A percentile compares a stretch with the other conserved stretches of the same genome.
Evolutionary conservation across 768 basidiomycete species (phyloP).

Genomic region (Russula vinacea): DNA sequence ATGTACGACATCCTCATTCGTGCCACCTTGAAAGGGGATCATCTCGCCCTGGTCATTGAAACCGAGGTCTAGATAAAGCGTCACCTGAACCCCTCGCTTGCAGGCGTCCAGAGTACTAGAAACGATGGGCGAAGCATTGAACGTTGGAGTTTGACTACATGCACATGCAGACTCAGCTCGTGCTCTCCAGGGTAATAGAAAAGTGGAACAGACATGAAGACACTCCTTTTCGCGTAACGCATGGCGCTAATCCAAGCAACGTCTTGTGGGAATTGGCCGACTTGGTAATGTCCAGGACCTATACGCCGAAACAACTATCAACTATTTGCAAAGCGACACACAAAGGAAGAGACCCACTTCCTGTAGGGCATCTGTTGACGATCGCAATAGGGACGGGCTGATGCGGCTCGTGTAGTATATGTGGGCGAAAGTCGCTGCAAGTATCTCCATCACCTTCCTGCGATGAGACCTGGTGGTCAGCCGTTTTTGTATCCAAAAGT

Average conservation of each 20-base stretch:
- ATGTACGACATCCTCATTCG: slow-evolving; percentile 64
- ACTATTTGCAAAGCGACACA: background rate
- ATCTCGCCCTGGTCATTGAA: slow-evolving; percentile 54
- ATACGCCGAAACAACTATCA: background rate
- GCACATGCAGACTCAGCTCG: background rate
- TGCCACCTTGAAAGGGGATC: slow-evolving; percentile 62
- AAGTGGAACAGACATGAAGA: slow-evolving; percentile 54
- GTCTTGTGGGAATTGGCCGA: slow-evolving; percentile 56
- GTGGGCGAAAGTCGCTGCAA: slow-evolving; percentile 58
- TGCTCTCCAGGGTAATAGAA: background rate
- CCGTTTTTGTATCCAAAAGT: background rate
- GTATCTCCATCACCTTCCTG: slow-evolving; percentile 28
- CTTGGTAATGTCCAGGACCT: slow-evolving; percentile 46
- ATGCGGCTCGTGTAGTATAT: slow-evolving; percentile 57
- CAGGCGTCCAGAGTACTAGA: slow-evolving; percentile 58
- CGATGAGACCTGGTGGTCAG: background rate
- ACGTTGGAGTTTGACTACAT: slow-evolving; percentile 62
- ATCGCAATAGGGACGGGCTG: slow-evolving; percentile 61
- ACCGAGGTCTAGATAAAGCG: slow-evolving; percentile 58
- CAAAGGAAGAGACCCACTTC: slow-evolving; percentile 37
- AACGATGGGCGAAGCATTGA: slow-evolving; percentile 64
- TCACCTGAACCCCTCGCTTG: slow-evolving; percentile 56
- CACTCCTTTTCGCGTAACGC: slow-evolving; percentile 52
- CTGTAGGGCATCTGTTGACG: slow-evolving; percentile 60
- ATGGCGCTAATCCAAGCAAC: slow-evolving; percentile 66